Percentiles rank a stretch among this genome's conserved stretches.
Evolutionary conservation across 139 green algal species (phyloP).

Genomic region (Raphidocelis subcapitata): DNA sequence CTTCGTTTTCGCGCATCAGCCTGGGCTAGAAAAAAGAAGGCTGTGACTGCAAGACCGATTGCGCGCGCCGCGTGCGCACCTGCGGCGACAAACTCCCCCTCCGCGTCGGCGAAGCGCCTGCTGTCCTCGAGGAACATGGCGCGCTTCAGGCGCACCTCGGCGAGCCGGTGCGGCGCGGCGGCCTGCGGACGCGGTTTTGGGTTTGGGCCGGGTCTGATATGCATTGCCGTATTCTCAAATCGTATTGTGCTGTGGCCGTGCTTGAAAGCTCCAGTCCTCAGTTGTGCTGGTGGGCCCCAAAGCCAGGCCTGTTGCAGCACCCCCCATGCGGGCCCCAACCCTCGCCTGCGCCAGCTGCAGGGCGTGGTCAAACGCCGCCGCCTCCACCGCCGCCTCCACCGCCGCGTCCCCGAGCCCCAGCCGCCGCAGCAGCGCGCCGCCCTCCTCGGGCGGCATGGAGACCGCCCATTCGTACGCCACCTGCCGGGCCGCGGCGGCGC

Average conservation of each 20-base stretch:
- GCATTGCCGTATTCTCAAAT: no score
- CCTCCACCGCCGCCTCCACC: constrained; percentile 74
- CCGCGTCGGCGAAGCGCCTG: constrained; percentile 67
- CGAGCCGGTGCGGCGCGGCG: constrained; percentile 59
- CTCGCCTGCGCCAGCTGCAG: constrained; percentile 57
- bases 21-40: no score
- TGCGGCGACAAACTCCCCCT: constrained; percentile 64
- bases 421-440: constrained; percentile 57
- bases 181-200: no score
- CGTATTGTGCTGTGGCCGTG: no score
- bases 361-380: constrained; percentile 66
- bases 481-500: constrained; percentile 73
- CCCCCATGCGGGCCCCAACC: no score
- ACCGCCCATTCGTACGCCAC: constrained; percentile 82
- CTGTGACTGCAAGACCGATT: no score
- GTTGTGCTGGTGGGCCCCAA: no score
- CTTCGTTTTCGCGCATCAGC: no score
- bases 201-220: no score
- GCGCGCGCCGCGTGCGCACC: no score
- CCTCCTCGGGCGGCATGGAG: constrained; percentile 67
- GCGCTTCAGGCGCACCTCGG: constrained; percentile 77
- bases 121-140: constrained; percentile 89
- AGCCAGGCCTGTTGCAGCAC: no score
- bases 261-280: no score
- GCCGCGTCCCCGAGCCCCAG: constrained; percentile 65